Evolutionary conservation across 352 stramenopile genomes (phyloP).

Genomic region (Pythium chondricola): DNA sequence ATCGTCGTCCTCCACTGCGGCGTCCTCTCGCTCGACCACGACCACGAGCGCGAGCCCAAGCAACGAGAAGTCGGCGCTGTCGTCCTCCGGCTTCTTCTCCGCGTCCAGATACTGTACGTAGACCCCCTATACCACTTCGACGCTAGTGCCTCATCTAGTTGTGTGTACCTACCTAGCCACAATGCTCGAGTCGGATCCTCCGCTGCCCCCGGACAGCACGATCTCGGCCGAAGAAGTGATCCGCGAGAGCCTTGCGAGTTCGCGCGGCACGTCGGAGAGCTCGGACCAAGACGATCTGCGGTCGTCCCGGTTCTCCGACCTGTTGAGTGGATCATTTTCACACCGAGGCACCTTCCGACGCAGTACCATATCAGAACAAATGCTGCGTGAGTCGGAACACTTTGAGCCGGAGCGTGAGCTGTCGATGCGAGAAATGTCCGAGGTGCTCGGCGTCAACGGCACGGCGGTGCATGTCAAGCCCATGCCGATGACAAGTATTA

Average conservation of each 20-base stretch:
- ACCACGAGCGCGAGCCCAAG: neutral
- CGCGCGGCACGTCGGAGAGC: constrained; percentile 62
- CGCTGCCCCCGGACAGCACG: constrained; percentile 69
- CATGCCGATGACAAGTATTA: constrained; percentile 81
- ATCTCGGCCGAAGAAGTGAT: constrained; percentile 86
- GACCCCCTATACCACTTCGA: neutral
- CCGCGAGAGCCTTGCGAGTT: constrained; percentile 76
- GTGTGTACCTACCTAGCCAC: constrained; percentile 24
- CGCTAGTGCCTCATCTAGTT: neutral
- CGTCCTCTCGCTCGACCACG: neutral
- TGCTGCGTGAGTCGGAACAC: constrained; percentile 76
- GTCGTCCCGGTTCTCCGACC: constrained; percentile 31
- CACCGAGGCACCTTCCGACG: constrained; percentile 73
- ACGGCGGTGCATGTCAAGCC: constrained; percentile 49
- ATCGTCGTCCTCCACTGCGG: neutral
- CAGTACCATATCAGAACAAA: constrained; percentile 79
- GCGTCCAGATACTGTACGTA: constrained; percentile 20
- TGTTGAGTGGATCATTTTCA: constrained; percentile 59
- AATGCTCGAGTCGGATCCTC: constrained; percentile 48
- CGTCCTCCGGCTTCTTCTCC: constrained; percentile 19
- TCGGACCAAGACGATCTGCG: constrained; percentile 62
- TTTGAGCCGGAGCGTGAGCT: constrained; percentile 79
- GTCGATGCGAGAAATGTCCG: constrained; percentile 61
- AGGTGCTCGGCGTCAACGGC: constrained; percentile 52
- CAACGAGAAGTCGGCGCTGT: constrained; percentile 5